Base-by-base conservation (phyloP, 2,329 filamentous ascomycete genomes). In the Fusarium chlamydosporum region DNA sequence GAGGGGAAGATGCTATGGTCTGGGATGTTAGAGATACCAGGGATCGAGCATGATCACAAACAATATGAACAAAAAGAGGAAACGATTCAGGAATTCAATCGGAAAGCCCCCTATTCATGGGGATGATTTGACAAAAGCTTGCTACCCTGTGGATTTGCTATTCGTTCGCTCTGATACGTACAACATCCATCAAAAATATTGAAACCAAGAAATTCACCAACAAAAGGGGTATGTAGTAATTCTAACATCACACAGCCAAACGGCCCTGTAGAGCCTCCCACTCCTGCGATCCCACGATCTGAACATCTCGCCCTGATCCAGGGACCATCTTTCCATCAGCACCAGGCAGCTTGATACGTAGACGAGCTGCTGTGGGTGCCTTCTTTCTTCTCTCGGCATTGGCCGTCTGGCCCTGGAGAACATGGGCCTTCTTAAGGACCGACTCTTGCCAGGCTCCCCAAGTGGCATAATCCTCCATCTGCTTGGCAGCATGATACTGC, bases 401-500 rank as follows among this genome's bases (percentile, higher is more conserved):
- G 33, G 71, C 57, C 27, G 70, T 56, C 60, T 73, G 63, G 48
- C 56, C 54, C 42, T 73, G 68, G 16, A 79, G 61, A 53, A 87
- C 75, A 8, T 81, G 78, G 53, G 82, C 83, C 80, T 89, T 89
- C 74, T 82, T 81, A 12, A 86, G 73, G 34, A 90, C 84, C 8
- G 82, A 81, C 26, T 82, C 80, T 71, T 85, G 82, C 88, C 88
- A 90, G 61, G 80, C 79, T 72, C 82, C 83, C 88, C 88, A 90
- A 2, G 83, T 81, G 26, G 85, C 88, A 73, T 87, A 91, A 67
- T 91, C 86, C 77, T 92, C 90, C 59, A 82, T 84, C 76, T 90
- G 86, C 76, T 83, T 85, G 18, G 89, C 89, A 11, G 89, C 88
- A 63, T 90, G 87, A 79, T 89, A 92, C 75, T 88, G 85, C 6